Evolutionary conservation across 495 filamentous ascomycete genomes (phyloP).

Genomic region (Podospora pseudoanserina): DNA sequence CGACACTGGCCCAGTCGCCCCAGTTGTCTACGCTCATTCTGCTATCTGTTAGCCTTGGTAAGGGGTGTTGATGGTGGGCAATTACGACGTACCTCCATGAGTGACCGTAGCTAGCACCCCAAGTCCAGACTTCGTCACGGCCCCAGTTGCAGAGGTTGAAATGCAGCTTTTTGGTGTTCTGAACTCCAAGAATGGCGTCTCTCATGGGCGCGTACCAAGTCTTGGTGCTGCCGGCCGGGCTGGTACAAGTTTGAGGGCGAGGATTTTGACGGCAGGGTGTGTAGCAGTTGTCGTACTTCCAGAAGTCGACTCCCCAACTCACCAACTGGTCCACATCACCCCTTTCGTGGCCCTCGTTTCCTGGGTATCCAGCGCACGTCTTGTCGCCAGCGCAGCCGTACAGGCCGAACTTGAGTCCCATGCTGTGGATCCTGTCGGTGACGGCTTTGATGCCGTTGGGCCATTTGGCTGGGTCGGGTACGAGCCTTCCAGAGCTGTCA

Average conservation of each 20-base stretch:
- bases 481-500: constrained; percentile 48
- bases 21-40: constrained; percentile 54
- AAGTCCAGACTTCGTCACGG: constrained; percentile 29
- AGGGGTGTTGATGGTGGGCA: background rate
- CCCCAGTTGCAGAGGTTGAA: constrained; percentile 69
- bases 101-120: constrained; percentile 55
- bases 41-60: background rate
- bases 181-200: constrained; percentile 53
- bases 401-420: constrained; percentile 64
- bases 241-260: constrained; percentile 44
- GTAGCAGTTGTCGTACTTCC: constrained; percentile 72
- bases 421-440: constrained; percentile 53
- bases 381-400: constrained; percentile 59
- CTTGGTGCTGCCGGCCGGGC: constrained; percentile 48
- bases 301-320: constrained; percentile 63
- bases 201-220: constrained; percentile 57
- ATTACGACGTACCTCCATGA: constrained; percentile 39
- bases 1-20: constrained; percentile 49
- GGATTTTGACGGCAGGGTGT: constrained; percentile 19
- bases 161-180: constrained; percentile 49
- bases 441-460: constrained; percentile 60
- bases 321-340: constrained; percentile 61
- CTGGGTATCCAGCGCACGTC: constrained; percentile 64
- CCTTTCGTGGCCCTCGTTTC: constrained; percentile 57
- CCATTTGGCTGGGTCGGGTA: constrained; percentile 57